Evolutionary conservation across 139 green algal species (phyloP).

Genomic region (Zygnema cylindricum): DNA sequence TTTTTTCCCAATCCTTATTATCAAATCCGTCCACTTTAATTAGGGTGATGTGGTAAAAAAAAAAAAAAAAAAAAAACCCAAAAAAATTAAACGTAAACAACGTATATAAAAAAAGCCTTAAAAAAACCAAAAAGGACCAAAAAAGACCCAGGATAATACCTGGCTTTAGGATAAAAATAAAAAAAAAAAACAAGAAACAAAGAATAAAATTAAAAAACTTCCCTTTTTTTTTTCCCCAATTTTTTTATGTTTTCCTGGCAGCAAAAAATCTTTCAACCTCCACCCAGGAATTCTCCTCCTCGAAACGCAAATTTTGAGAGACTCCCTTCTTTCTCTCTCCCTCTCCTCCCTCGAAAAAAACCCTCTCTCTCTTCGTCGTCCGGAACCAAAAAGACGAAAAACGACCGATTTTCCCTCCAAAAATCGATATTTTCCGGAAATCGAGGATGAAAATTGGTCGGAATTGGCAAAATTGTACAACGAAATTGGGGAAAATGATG

Average conservation of each 20-base stretch:
- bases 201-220: too few relatives aligned
- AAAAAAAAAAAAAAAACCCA: too few relatives aligned
- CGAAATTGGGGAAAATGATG: conserved; percentile 34
- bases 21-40: too few relatives aligned
- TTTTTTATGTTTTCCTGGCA: background rate
- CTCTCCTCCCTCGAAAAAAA: background rate
- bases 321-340: background rate
- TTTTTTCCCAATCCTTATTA: too few relatives aligned
- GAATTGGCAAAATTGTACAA: conserved; percentile 29
- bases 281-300: conserved; percentile 19
- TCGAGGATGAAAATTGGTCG: conserved; percentile 20
- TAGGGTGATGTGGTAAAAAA: too few relatives aligned
- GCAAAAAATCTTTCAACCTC: background rate
- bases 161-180: too few relatives aligned
- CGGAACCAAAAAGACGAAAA: background rate
- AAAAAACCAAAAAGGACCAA: too few relatives aligned
- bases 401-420: background rate
- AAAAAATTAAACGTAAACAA: too few relatives aligned
- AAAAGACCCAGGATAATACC: too few relatives aligned
- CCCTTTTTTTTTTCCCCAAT: background rate
- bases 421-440: background rate
- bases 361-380: background rate
- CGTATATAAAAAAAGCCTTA: too few relatives aligned
- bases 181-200: too few relatives aligned
- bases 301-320: conserved; percentile 3